Evolutionary conservation across 441 rosid species (phyloP).

Genomic region (Flueggea neowawraea): DNA sequence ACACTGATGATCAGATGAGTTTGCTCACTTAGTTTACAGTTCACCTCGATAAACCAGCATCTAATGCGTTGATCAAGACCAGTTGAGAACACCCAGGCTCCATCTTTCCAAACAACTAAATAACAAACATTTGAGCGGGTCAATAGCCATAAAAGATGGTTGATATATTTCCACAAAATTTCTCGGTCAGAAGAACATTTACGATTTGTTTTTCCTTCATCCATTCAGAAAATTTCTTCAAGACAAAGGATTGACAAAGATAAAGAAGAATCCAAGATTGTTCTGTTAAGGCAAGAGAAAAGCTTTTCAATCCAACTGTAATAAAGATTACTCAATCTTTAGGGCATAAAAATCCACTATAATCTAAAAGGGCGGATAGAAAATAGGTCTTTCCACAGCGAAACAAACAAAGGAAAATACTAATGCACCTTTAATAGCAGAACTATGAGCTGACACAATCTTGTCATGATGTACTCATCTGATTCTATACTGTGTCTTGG

Average conservation of each 20-base stretch:
- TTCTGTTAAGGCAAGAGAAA: no score
- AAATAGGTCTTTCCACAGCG: no score
- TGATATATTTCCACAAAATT: background rate
- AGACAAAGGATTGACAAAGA: no score
- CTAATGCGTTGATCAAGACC: slow-evolving; percentile 98
- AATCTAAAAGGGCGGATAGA: background rate
- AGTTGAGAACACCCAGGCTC: slow-evolving; percentile 81
- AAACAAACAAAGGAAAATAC: background rate
- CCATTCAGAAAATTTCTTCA: no score
- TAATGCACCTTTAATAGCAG: slow-evolving; percentile 83
- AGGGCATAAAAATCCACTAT: background rate
- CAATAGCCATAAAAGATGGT: slow-evolving; percentile 1
- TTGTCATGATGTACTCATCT: slow-evolving; percentile 39
- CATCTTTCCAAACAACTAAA: slow-evolving; percentile 93
- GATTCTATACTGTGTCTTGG: slow-evolving; percentile 33
- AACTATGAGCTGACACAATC: slow-evolving; percentile 73
- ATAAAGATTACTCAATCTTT: no score
- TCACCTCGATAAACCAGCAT: slow-evolving; percentile 65
- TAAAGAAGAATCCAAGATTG: no score
- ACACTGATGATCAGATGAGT: slow-evolving; percentile 66
- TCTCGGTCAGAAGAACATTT: background rate
- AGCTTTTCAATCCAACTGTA: no score
- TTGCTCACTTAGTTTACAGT: slow-evolving; percentile 44
- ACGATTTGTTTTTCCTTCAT: no score
- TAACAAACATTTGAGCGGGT: slow-evolving; percentile 19